Evolutionary conservation across 2,329 filamentous ascomycete species (phyloP), one percentile per base, ranked within the genome.

Genomic region (Aspergillus sp.): DNA sequence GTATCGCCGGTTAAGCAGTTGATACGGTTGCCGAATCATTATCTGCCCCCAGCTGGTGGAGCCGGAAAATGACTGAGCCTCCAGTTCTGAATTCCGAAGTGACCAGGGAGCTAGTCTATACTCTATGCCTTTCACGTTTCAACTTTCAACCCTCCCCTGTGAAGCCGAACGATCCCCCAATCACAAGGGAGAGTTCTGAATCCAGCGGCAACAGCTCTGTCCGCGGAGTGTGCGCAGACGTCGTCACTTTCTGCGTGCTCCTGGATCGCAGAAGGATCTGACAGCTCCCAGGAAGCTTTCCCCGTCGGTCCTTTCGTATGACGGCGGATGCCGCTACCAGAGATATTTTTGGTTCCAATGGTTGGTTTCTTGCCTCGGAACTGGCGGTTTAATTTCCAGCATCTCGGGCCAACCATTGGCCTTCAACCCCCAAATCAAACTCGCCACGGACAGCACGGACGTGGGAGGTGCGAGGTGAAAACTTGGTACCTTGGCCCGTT

Each of bases 31-130:
- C 63, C 61, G 60, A 66, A 55, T 58, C 48, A 30, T 30, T 9
- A 30, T 61, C 60, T 55, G 47, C 60, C 58, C 60, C 58, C 60
- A 58, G 48, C 32, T 15, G 24, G 61, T 54, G 61, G 56, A 57
- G 49, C 58, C 57, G 48, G 58, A 62, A 62, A 60, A 56, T 42
- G 34, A 56, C 48, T 60, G 44, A 58, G 44, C 41, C 41, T 53
- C 30, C 18, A 18, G 26, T 38, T 53, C 39, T 43, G 24, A 47
- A 30, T 34, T 34, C 30, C 26, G 26, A 45, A 3, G 43, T n/a
- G 22, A 9, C 26, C 26, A 30, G 8, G 26, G 26, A 30, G 26
- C 26, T 30, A 11, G 3, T 30, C 20, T n/a, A 13, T 45, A n/a
- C 38, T 49, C 38, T 54, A 48, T 30, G 36, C 20, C 42, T 45